Evolutionary conservation across 1,284 basidiomycete species (phyloP), one percentile per base, ranked within the genome.

Genomic region (Pulveroboletus sp.): DNA sequence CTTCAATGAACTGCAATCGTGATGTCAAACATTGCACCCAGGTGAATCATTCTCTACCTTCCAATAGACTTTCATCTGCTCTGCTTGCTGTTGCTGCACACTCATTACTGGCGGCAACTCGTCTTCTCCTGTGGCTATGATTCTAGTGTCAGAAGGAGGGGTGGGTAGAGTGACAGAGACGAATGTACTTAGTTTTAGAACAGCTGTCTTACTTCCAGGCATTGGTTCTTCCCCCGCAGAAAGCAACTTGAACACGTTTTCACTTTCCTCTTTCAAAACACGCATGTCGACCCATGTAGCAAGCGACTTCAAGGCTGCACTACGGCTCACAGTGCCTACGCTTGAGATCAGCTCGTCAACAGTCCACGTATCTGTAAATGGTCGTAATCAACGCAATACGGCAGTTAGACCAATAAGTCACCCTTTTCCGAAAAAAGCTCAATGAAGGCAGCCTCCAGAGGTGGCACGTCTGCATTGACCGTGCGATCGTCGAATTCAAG

Each of bases 401-500:
- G 17, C 36, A 17, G 26, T 25, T 5, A 7, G 33, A 9, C 10
- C 4, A 26, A 22, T 15, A 39, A n/a, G 15, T 54, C 52, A 86
- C 90, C 78, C 71, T 86, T 82, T 53, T 82, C 75, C 2, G 87
- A 88, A 70, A 97, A 97, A 6, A 94, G 74, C 67, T 96, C 94
- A 42, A 94, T 86, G 54, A 96, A 84, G 0, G 92, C 89, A 9
- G 94, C 96, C 71, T 97, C 93, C 18, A 98, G 73, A 0, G 94
- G 91, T 0, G 87, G 86, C 5, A 92, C 92, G 38, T 93, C 86
- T 3, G 83, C 83, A n/a, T 82, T 81, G 36, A 96, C 62, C 2
- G 77, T 84, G 20, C 93, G 84, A 69, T 97, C 95, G 64, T 87
- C 79, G 5, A 97, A 77, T 65, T 93, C 85, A 7, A 98, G 74